Percentiles rank a stretch among this genome's conserved stretches.
Evolutionary conservation across 345 rosid species (phyloP).

Genomic region (Populus euphratica): DNA sequence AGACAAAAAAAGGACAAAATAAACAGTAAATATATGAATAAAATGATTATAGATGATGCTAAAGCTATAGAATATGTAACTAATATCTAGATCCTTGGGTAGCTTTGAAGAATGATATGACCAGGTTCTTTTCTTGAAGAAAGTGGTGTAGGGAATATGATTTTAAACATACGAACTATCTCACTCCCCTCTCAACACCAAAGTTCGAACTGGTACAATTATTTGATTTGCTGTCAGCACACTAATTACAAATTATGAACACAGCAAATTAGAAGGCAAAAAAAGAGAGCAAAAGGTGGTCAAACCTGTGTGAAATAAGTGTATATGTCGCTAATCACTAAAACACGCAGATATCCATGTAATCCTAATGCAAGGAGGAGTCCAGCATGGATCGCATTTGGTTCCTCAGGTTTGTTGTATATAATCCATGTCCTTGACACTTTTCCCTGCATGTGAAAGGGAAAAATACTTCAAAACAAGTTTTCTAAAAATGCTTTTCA

Average conservation of each 20-base stretch:
- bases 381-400: slow-evolving; percentile 85
- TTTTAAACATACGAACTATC: no score
- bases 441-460: slow-evolving; percentile 63
- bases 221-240: neutral
- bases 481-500: slow-evolving; percentile 3
- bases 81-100: neutral
- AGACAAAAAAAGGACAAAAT: slow-evolving; percentile 10
- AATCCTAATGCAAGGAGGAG: slow-evolving; percentile 91
- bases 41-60: neutral
- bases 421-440: slow-evolving; percentile 93
- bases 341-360: slow-evolving; percentile 83
- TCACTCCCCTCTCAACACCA: no score
- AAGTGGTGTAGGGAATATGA: no score
- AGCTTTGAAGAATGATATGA: no score
- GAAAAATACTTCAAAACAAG: slow-evolving; percentile 1
- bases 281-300: slow-evolving; percentile 5
- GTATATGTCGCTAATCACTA: slow-evolving; percentile 74
- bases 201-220: no score
- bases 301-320: slow-evolving; percentile 78
- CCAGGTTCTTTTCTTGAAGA: no score
- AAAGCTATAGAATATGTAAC: neutral
- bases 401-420: slow-evolving; percentile 87
- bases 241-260: neutral
- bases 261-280: neutral
- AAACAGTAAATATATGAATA: neutral